phyloP scores from a whole-genome alignment of 257 asterid genomes.

The Hygrophila difformis region DNA sequence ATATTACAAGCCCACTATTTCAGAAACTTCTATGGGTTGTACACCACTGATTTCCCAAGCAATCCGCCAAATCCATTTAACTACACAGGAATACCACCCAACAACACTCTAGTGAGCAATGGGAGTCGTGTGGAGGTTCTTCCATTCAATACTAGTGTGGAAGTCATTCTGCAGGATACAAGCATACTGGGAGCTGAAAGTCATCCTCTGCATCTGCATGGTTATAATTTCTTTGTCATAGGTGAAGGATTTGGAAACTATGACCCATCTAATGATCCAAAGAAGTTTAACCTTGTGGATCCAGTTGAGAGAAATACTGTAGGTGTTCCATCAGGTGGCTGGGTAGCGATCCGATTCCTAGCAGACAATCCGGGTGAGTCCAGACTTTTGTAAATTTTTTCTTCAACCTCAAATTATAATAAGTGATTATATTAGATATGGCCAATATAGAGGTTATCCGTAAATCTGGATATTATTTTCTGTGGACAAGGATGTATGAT shows the following conservation, averaged over 20 bases:
- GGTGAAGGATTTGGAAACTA: constrained; percentile 61
- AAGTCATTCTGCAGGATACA: constrained; percentile 55
- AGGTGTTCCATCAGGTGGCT: constrained; percentile 66
- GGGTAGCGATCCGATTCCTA: constrained; percentile 58
- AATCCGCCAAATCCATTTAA: constrained; percentile 42
- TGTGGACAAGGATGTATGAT: too few species aligned
- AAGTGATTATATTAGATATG: too few species aligned
- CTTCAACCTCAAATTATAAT: too few species aligned
- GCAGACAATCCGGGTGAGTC: constrained; percentile 61
- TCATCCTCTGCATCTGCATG: constrained; percentile 74
- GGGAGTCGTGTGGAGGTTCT: constrained; percentile 39
- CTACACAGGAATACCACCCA: constrained; percentile 60
- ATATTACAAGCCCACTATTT: constrained; percentile 41
- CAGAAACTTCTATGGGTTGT: constrained; percentile 34
- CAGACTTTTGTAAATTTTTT: neutral
- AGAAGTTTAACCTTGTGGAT: constrained; percentile 47
- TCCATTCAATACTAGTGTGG: constrained; percentile 51
- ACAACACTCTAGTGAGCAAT: constrained; percentile 43
- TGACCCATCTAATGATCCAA: constrained; percentile 40
- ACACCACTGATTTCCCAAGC: constrained; percentile 46
- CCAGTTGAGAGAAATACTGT: too few species aligned
- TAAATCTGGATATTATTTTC: too few species aligned
- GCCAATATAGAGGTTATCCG: too few species aligned
- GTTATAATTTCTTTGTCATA: constrained; percentile 56
- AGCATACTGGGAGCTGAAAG: constrained; percentile 68